Base-by-base conservation (phyloP, 2,329 filamentous ascomycete genomes). In the Thielaviopsis punctulata region DNA sequence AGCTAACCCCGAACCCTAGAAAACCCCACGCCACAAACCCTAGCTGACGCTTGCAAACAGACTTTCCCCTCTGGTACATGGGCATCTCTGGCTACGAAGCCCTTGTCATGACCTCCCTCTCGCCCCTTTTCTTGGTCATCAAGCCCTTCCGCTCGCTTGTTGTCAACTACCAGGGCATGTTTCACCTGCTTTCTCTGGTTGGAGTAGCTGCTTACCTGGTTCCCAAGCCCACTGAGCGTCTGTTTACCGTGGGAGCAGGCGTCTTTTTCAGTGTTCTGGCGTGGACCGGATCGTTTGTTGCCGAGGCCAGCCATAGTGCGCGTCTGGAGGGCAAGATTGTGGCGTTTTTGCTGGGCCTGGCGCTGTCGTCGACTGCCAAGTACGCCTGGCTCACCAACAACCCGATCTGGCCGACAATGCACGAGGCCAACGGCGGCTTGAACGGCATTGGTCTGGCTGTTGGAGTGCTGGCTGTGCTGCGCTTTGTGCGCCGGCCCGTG, bases 61-160 rank as follows among this genome's bases (percentile, higher is more conserved):
- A 93, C 66, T 98, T 98, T 64, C 92, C 92, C 13, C 77, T 98
- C 10, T 98, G 92, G 92, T 80, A 95, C 65, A 98, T 98, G 92
- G 92, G 92, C 24, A 93, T 98, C 56, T 96, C 90, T 3, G 92
- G 92, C 57, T 98, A 92, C 63, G 92, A 98, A 68, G 83, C 81
- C 44, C 73, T 94, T 58, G 82, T 98, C 61, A 83, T 96, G 79
- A 78, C 76, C 48, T 90, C 86, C 3, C 66, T 90, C 49, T 85
- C 89, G 4, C 92, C 92, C 0, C 72, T 89, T 39, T 65, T 96
- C 19, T 78, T 98, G 44, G 80, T 74, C 21, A 82, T 88, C 56
- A 74, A 73, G 46, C 71, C 80, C 1, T 55, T 95, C 18, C 82
- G 87, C 55, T 76, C 75, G 39, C 64, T 86, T 15, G 73, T 86